phyloP scores from a whole-genome alignment of 495 filamentous ascomycete species.

The Rhizodiscina lignyota region DNA sequence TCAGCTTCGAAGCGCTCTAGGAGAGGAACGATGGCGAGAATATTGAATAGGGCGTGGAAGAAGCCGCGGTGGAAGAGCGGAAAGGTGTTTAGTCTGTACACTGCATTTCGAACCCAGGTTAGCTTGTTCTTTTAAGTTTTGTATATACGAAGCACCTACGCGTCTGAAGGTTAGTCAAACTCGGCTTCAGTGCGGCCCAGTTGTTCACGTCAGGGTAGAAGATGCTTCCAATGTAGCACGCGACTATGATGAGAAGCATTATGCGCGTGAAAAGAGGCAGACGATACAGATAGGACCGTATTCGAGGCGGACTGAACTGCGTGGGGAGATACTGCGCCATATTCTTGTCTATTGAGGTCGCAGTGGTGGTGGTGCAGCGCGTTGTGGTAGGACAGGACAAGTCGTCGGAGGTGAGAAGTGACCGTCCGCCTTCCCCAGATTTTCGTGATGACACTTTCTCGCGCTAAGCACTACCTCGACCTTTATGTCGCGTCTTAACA shows the following conservation, averaged over 20 bases:
- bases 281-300: slow-evolving; percentile 54
- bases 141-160: slow-evolving; percentile 38
- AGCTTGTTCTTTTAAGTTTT: neutral
- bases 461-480: too few species aligned
- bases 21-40: slow-evolving; percentile 63
- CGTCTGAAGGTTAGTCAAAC: slow-evolving; percentile 51
- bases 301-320: slow-evolving; percentile 19
- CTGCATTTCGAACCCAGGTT: slow-evolving; percentile 25
- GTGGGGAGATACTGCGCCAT: slow-evolving; percentile 17
- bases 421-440: too few species aligned
- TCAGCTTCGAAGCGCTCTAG: slow-evolving; percentile 89
- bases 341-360: neutral
- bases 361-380: too few species aligned
- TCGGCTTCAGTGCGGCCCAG: slow-evolving; percentile 67
- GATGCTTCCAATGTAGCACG: slow-evolving; percentile 49
- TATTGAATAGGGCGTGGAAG: slow-evolving; percentile 65
- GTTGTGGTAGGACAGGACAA: too few species aligned
- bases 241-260: slow-evolving; percentile 48
- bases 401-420: too few species aligned
- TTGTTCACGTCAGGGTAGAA: slow-evolving; percentile 42
- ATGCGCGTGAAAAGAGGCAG: slow-evolving; percentile 77
- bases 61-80: slow-evolving; percentile 72
- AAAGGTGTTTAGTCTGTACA: slow-evolving; percentile 87
- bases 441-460: too few species aligned
- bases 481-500: too few species aligned